phyloP scores from a whole-genome alignment of 371 early-diverging fungal species.

The Syncephalastrum contaminatum region DNA sequence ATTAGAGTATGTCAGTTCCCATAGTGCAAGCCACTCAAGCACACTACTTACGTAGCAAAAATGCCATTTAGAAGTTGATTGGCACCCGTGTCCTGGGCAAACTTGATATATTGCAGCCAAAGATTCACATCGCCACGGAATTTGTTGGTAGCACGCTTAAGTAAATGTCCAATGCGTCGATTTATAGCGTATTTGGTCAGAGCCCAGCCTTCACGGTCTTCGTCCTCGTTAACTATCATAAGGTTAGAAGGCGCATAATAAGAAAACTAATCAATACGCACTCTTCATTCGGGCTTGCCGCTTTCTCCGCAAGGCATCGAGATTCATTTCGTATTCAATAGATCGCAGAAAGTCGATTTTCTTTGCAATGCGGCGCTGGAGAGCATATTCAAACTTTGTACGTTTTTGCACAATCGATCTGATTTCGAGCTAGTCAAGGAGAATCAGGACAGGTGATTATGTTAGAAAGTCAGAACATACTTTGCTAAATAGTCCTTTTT shows the following conservation, averaged over 20 bases:
- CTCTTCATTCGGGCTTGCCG: conserved; percentile 65
- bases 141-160: conserved; percentile 75
- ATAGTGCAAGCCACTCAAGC: background rate
- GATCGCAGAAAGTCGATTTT: conserved; percentile 85
- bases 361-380: conserved; percentile 74
- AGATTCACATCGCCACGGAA: conserved; percentile 80
- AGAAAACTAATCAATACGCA: conserved; percentile 4
- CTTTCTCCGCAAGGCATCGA: conserved; percentile 82
- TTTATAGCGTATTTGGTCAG: conserved; percentile 66
- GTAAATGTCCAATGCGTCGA: conserved; percentile 75
- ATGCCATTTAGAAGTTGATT: conserved; percentile 70
- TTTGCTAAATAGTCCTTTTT: conserved; percentile 75
- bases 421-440: conserved; percentile 66
- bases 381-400: conserved; percentile 83
- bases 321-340: conserved; percentile 92
- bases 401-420: conserved; percentile 87
- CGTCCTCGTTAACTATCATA: conserved; percentile 5
- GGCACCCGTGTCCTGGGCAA: conserved; percentile 59
- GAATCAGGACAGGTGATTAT: background rate
- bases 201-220: conserved; percentile 22
- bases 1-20: conserved; percentile 9
- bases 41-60: conserved; percentile 60
- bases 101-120: conserved; percentile 93
- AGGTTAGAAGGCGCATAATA: no score
- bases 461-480: conserved; percentile 21